Evolutionary conservation across 257 asterid species (phyloP), one percentile per base, ranked within the genome.

Genomic region (Anisodus tanguticus): DNA sequence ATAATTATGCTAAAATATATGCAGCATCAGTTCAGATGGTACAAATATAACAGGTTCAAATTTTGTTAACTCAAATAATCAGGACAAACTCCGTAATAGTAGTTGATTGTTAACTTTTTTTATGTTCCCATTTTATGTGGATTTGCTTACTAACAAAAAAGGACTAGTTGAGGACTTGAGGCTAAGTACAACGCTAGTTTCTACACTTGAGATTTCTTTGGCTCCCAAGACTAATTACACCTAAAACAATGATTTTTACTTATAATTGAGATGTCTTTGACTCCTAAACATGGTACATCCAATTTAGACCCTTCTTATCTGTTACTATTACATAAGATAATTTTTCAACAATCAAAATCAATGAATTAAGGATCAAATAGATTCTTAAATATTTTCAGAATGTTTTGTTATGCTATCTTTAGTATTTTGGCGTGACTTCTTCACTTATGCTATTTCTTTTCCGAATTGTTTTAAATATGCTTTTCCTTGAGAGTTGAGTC

Each of bases 211-310:
- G 9, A 71, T 5, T 43, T 45, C 39, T 47, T 43, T 70, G 6
- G 2, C 41, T 74, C 16, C 80, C 3, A 6, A 9, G 4, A 11
- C 4, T 72, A 10, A 47, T 72, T 22, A 47, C n/a, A 19, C 26
- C 19, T 72, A 9, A 45, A 72, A n/a, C 80, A 45, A 45, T 72
- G n/a, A 72, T 31, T 31, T 31, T 31, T 31, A n/a, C 37, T 47
- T 41, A 41, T 47, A 19, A 51, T 76, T 51, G 31, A 76, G 45
- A 76, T 51, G 63, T 76, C 4, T 76, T 74, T 76, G 81, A 76
- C 63, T 19, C 26, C 22, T 76, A 51, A n/a, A 4, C 37, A 49
- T 8, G 19, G 62, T 49, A 49, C 62, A 74, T 49, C 45, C 81
- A 49, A 74, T 76, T 51, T 76, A 26, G 60, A 76, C 81, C n/a